Percentiles rank a stretch among this genome's conserved stretches.
These are phyloP conservation scores for Linaria vulgaris DNA, from an alignment of 257 asterid species.

Conservation along the genomic window DNA sequence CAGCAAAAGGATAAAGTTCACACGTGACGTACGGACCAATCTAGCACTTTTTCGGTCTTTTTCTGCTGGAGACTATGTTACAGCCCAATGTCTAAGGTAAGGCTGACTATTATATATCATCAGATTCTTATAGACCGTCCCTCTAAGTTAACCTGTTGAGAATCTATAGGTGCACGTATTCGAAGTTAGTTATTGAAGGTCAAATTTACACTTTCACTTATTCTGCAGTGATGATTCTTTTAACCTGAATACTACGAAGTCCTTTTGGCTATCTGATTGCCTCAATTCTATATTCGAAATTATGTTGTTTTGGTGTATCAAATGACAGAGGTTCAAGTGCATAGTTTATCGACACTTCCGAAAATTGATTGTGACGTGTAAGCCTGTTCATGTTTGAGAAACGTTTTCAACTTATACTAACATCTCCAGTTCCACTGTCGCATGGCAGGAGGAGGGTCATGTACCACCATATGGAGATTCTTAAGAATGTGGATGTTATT, in stretches of 20 bases:
- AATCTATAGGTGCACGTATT: background rate
- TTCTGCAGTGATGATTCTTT: conserved; percentile 5
- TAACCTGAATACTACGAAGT: background rate
- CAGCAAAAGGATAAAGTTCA: conserved; percentile 58
- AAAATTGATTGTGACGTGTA: background rate
- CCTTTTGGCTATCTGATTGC: background rate
- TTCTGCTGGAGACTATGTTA: conserved; percentile 85
- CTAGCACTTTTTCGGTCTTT: conserved; percentile 85
- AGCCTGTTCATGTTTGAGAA: too few relatives aligned
- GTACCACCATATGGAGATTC: conserved; percentile 76
- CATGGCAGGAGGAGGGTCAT: conserved; percentile 82
- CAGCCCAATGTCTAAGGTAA: conserved; percentile 95
- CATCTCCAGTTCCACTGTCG: conserved; percentile 16
- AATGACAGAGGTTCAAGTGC: background rate
- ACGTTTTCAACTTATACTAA: background rate
- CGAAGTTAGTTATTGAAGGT: background rate
- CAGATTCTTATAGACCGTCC: conserved; percentile 6
- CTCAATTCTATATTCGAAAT: background rate
- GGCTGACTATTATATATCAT: conserved; percentile 8
- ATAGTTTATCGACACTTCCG: background rate
- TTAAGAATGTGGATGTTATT: conserved; percentile 81
- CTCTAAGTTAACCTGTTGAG: conserved; percentile 5
- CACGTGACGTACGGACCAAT: conserved; percentile 80
- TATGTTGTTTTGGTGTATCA: conserved; percentile 10
- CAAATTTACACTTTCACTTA: background rate